Conservation (phyloP, 2,329 filamentous ascomycete species). For the Claviceps fusiformis region DNA sequence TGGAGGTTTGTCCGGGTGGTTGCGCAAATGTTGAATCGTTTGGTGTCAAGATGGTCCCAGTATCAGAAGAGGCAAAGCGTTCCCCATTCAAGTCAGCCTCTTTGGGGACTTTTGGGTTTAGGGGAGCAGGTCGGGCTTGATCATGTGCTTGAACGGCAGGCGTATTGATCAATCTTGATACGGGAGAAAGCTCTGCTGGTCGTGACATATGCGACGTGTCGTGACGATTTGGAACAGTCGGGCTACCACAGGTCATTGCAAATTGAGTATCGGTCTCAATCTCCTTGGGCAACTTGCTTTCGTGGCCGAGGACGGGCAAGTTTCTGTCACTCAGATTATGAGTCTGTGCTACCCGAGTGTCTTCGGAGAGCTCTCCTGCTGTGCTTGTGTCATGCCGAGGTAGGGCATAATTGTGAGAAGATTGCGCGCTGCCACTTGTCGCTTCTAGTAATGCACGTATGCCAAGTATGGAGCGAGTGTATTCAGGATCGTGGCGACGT, state of each 20-base stretch:
- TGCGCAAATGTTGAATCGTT: not conserved
- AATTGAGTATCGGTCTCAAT: not conserved
- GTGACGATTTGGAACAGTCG: not conserved
- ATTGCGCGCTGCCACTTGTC: not conserved
- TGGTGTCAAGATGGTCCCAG: not conserved
- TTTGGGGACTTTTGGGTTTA: not conserved
- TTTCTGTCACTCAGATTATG: not conserved
- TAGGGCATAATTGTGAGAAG: not conserved
- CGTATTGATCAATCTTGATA: not conserved
- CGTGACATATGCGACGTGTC: not conserved
- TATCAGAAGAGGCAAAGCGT: not conserved
- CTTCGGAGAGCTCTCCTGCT: conserved; percentile 1
- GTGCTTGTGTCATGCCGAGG: not conserved
- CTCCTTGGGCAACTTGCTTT: not conserved
- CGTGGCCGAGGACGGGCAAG: not conserved
- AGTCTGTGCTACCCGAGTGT: conserved; percentile 1
- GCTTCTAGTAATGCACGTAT: conserved; percentile 2
- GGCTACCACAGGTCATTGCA: not conserved
- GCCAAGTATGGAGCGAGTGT: conserved; percentile 2
- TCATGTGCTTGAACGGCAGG: not conserved
- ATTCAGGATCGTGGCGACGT: not conserved
- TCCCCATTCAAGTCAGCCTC: not conserved
- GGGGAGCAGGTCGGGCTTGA: not conserved
- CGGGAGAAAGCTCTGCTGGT: not conserved
- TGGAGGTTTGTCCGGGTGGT: not conserved